phyloP scores from a whole-genome alignment of 106 monocot species.

The Platanthera guangdongensis region DNA sequence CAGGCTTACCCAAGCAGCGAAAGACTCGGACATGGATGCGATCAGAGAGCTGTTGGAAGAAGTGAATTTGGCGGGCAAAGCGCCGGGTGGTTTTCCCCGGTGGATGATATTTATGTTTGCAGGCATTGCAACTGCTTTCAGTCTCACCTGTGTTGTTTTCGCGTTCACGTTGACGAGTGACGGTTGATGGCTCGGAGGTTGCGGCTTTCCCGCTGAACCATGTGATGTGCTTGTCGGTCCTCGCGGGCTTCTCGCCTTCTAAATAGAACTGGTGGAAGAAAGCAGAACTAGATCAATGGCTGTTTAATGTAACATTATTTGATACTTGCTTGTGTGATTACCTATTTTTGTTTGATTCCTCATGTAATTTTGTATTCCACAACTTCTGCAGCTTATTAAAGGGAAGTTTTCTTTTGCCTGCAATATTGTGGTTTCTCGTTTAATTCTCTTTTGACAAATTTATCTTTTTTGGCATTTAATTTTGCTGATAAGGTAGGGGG shows the following conservation, averaged over 20 bases:
- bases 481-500: too few relatives aligned
- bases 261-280: background rate
- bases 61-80: constrained; percentile 70
- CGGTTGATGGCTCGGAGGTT: constrained; percentile 32
- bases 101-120: constrained; percentile 58
- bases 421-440: too few relatives aligned
- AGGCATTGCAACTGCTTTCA: constrained; percentile 28
- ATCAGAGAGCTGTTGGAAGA: constrained; percentile 57
- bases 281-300: too few relatives aligned
- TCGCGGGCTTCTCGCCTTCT: background rate
- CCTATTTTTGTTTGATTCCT: too few relatives aligned
- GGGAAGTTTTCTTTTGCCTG: too few relatives aligned
- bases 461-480: too few relatives aligned
- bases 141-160: constrained; percentile 44
- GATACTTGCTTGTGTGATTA: too few relatives aligned
- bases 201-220: background rate
- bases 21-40: constrained; percentile 76
- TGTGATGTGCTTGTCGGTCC: background rate
- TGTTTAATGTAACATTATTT: too few relatives aligned
- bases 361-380: too few relatives aligned
- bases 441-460: too few relatives aligned
- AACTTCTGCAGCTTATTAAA: too few relatives aligned
- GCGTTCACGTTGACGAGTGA: constrained; percentile 70
- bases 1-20: constrained; percentile 57
- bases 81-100: constrained; percentile 31